phyloP scores from a whole-genome alignment of 371 early-diverging fungal genomes.

The Mucor saturninus region DNA sequence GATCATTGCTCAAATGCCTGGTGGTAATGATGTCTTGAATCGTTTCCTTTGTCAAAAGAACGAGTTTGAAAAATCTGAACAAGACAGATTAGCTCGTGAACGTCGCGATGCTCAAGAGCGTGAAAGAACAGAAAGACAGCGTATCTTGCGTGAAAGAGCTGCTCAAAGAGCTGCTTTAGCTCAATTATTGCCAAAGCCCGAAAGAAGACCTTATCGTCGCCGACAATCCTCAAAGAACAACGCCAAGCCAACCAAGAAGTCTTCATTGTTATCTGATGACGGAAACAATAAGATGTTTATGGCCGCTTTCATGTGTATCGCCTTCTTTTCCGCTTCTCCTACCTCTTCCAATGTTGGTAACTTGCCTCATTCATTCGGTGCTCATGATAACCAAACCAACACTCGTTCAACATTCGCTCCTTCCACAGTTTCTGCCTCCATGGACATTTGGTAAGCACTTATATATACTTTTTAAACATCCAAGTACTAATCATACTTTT shows the following conservation, averaged over 20 bases:
- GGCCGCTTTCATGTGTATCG: slow-evolving; percentile 50
- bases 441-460: slow-evolving; percentile 15
- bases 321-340: slow-evolving; percentile 44
- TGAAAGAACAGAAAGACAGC: slow-evolving; percentile 29
- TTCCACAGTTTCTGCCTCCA: slow-evolving; percentile 4
- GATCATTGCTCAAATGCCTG: slow-evolving; percentile 56
- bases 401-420: slow-evolving; percentile 1
- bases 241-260: slow-evolving; percentile 1
- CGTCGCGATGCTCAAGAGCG: slow-evolving; percentile 32
- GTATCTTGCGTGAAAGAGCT: slow-evolving; percentile 33
- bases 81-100: slow-evolving; percentile 28
- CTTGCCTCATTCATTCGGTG: slow-evolving; percentile 5
- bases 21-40: slow-evolving; percentile 46
- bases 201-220: slow-evolving; percentile 35
- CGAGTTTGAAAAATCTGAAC: slow-evolving; percentile 28
- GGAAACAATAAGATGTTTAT: slow-evolving; percentile 33
- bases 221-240: slow-evolving; percentile 17
- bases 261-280: slow-evolving; percentile 9
- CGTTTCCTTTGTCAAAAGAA: slow-evolving; percentile 32
- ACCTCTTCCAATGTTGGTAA: not conserved
- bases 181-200: slow-evolving; percentile 33
- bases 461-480: not conserved
- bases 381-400: slow-evolving; percentile 8
- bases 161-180: slow-evolving; percentile 39
- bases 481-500: not conserved